Evolutionary conservation across 2,329 filamentous ascomycete genomes (phyloP).

Genomic region (Penicillium concentricum): DNA sequence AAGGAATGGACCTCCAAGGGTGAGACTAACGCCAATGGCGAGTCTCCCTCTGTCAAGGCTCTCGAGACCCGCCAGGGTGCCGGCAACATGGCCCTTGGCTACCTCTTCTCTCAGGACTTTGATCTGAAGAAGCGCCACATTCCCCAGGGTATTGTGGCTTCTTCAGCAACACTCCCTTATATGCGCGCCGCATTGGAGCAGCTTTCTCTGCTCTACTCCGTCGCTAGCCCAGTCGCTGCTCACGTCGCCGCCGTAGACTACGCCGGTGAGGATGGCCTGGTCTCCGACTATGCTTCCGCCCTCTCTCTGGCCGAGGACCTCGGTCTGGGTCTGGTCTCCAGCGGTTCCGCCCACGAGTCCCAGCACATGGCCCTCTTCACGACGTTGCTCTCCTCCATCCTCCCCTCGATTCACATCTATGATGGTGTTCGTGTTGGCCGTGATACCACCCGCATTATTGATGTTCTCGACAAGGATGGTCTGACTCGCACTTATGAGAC

Average conservation of each 20-base stretch:
- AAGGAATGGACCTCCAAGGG: slow-evolving; percentile 70
- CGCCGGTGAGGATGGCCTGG: slow-evolving; percentile 65
- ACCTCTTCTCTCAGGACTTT: slow-evolving; percentile 97
- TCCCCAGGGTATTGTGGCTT: slow-evolving; percentile 85
- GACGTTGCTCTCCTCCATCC: slow-evolving; percentile 72
- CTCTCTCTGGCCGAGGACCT: slow-evolving; percentile 84
- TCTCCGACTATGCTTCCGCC: slow-evolving; percentile 81
- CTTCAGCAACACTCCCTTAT: slow-evolving; percentile 75
- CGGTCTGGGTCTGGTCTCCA: slow-evolving; percentile 80
- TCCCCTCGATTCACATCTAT: slow-evolving; percentile 85
- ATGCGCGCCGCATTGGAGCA: slow-evolving; percentile 86
- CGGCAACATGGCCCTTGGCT: slow-evolving; percentile 86
- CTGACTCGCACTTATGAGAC: slow-evolving; percentile 68
- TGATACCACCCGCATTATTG: slow-evolving; percentile 78
- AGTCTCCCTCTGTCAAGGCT: slow-evolving; percentile 71
- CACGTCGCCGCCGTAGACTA: slow-evolving; percentile 94
- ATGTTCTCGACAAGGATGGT: slow-evolving; percentile 71
- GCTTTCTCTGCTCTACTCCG: slow-evolving; percentile 83
- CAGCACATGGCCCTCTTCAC: slow-evolving; percentile 95
- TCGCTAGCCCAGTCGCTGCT: slow-evolving; percentile 88
- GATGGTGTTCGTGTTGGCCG: slow-evolving; percentile 80
- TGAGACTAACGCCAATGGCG: slow-evolving; percentile 78
- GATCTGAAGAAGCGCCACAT: slow-evolving; percentile 87
- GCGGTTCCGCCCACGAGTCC: slow-evolving; percentile 81
- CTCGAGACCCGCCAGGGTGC: slow-evolving; percentile 88